These are phyloP conservation scores for Phycomyces nitens DNA, from an alignment of 192 early-diverging fungal species.

Conservation along the genomic window DNA sequence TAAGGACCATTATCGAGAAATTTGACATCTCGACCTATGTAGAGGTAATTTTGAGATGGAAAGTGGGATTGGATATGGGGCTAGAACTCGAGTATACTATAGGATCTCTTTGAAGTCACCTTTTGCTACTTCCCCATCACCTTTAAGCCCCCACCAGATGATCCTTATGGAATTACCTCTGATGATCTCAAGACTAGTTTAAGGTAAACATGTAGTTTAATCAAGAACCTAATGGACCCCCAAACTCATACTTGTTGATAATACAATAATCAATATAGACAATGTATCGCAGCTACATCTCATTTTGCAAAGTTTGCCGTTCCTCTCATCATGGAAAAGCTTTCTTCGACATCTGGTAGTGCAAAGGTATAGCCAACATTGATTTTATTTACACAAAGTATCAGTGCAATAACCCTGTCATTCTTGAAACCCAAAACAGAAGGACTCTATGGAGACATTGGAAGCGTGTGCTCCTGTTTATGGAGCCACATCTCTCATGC, in stretches of 20 bases:
- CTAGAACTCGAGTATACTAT: conserved; percentile 16
- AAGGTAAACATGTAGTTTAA: conserved; percentile 37
- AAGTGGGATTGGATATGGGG: background rate
- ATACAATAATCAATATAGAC: conserved; percentile 34
- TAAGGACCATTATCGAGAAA: conserved; percentile 64
- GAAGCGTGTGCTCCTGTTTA: conserved; percentile 76
- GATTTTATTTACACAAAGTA: background rate
- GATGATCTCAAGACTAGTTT: conserved; percentile 85
- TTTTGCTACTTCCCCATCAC: conserved; percentile 99
- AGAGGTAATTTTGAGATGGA: conserved; percentile 63
- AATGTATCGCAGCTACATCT: conserved; percentile 75
- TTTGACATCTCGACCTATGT: conserved; percentile 79
- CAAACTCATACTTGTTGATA: background rate
- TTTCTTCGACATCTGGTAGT: conserved; percentile 75
- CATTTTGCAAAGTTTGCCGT: conserved; percentile 79
- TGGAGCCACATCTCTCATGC: conserved; percentile 59
- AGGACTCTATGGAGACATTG: conserved; percentile 90
- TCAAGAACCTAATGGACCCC: too few species aligned
- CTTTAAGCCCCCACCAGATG: conserved; percentile 92
- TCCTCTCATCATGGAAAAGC: conserved; percentile 88
- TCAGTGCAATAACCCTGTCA: too few species aligned
- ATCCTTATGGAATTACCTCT: conserved; percentile 91
- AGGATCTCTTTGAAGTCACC: conserved; percentile 93
- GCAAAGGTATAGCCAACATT: conserved; percentile 65
- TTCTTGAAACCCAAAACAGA: conserved; percentile 43